Base-by-base conservation (phyloP, 192 early-diverging fungal species). In the Gaertneriomyces semiglobifer region DNA sequence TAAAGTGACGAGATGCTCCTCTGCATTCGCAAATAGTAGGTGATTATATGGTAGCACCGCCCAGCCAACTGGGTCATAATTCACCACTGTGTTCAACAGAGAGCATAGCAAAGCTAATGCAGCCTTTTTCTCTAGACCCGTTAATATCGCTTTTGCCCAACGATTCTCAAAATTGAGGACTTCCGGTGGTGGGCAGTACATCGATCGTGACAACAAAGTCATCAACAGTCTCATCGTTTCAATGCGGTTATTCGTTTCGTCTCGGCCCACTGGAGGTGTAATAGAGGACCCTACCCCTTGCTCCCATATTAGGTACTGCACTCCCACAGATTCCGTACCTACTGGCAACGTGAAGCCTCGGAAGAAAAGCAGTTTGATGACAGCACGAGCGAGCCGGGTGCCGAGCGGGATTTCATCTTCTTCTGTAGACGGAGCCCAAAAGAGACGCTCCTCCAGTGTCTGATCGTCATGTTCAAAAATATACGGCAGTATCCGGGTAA, bases 1-100 rank as follows among this genome's bases (percentile, higher is more conserved):
- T 18, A 89, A 58, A n/a, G 86, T 76, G 9, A 90, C 88, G 4
- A 93, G 78, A 19, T 85, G 78, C 60, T 96, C 93, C 11, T 81
- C 71, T 0, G 88, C 78, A 65, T 94, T 88, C 8, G 81, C 78
- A 50, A 89, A 84, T 44, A 93, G 54, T 5, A 92, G 48, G 71
- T 93, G 90, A 65, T 93, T 92, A 74, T 95, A 96, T 44, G 93
- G 93, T 9, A 82, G 20, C 38, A 92, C 77, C 5, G 84, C 88
- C 92, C 92, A 95, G 33, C 93, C 92, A 10, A 88, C 79, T 6
- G 90, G 88, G 66, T 93, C 89, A 69, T 93, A 92, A 45, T 86
- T 86, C 6, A 88, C 72, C 2, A 85, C 85, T 0, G 92, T 94
- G 66, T 96, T 96, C 47, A 94, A 65, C 33, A 94, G 68, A 69